Percentiles rank a stretch among this genome's conserved stretches.
Evolutionary conservation across 2,329 filamentous ascomycete species (phyloP).

Genomic region (Knufia petricola): DNA sequence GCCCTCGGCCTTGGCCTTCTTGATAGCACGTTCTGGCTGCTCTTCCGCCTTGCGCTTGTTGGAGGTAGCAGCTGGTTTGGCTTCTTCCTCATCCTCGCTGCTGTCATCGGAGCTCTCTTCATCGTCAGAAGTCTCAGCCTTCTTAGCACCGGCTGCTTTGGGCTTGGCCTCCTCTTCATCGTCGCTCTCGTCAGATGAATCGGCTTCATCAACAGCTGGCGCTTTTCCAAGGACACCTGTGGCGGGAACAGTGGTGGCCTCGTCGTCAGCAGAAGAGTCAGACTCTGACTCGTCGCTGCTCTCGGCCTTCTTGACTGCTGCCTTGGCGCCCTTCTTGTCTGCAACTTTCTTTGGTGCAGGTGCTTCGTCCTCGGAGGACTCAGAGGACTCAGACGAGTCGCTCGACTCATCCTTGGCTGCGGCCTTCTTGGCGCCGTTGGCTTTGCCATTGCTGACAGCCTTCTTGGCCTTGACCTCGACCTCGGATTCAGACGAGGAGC

Average conservation of each 20-base stretch:
- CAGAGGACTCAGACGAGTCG: conserved; percentile 26
- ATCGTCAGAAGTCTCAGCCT: conserved; percentile 1
- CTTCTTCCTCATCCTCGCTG: conserved; percentile 22
- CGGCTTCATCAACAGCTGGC: conserved; percentile 14
- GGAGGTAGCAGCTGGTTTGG: conserved; percentile 16
- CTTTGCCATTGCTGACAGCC: conserved; percentile 26
- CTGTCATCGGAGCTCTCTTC: conserved; percentile 27
- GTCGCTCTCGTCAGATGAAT: conserved; percentile 24
- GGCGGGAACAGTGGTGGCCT: conserved; percentile 8
- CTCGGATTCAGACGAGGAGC: conserved; percentile 25
- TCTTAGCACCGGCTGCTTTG: conserved; percentile 21
- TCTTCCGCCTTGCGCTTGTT: conserved; percentile 42
- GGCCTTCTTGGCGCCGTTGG: conserved; percentile 28
- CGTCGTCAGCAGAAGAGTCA: conserved; percentile 26
- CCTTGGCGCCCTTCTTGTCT: conserved; percentile 18
- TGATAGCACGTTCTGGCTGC: conserved; percentile 33
- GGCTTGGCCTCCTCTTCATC: conserved; percentile 25
- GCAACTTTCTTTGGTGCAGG: conserved; percentile 11
- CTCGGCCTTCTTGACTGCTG: conserved; percentile 22
- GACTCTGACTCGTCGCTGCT: conserved; percentile 29
- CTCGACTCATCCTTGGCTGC: conserved; percentile 27
- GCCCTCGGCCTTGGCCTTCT: conserved; percentile 47
- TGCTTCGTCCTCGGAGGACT: conserved; percentile 20
- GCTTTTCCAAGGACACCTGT: conserved; percentile 8
- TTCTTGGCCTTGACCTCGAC: conserved; percentile 26